Conservation (phyloP, 495 filamentous ascomycete species). For the Penicillium silybi region DNA sequence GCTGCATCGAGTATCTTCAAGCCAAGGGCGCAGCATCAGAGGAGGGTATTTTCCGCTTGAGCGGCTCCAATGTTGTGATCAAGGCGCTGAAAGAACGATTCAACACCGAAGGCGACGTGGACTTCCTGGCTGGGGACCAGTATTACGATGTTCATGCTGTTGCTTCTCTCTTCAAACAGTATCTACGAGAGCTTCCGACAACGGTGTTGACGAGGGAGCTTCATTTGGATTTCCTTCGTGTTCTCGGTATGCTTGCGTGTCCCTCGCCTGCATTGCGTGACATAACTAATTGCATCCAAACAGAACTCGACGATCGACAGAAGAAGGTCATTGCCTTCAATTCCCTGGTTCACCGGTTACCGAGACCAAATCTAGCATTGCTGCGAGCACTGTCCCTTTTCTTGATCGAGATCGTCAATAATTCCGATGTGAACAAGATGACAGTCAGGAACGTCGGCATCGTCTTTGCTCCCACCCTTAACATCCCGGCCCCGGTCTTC, state of each 20-base stretch:
- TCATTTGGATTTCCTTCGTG: constrained; percentile 81
- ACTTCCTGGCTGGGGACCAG: constrained; percentile 74
- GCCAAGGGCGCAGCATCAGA: constrained; percentile 77
- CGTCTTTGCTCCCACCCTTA: constrained; percentile 96
- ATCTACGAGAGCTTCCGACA: constrained; percentile 85
- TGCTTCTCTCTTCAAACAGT: constrained; percentile 89
- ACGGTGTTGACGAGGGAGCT: constrained; percentile 89
- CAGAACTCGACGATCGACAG: constrained; percentile 61
- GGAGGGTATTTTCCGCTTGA: constrained; percentile 95
- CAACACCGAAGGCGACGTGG: constrained; percentile 90
- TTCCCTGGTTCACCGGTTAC: constrained; percentile 77
- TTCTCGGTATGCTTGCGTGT: constrained; percentile 60
- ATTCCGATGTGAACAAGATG: constrained; percentile 94
- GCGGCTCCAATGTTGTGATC: constrained; percentile 90
- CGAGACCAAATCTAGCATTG: constrained; percentile 72
- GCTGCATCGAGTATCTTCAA: constrained; percentile 90
- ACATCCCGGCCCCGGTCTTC: constrained; percentile 93
- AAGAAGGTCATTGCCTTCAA: constrained; percentile 84
- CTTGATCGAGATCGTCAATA: constrained; percentile 83
- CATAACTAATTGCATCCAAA: constrained; percentile 8
- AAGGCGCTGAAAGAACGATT: constrained; percentile 87
- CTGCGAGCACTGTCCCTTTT: constrained; percentile 80
- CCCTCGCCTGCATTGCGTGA: neutral
- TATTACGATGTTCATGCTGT: constrained; percentile 97
- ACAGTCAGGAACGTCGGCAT: constrained; percentile 96